Percentiles rank a stretch among this genome's conserved stretches.
phyloP scores from a whole-genome alignment of 495 filamentous ascomycete species.

The Penicillium parvum region DNA sequence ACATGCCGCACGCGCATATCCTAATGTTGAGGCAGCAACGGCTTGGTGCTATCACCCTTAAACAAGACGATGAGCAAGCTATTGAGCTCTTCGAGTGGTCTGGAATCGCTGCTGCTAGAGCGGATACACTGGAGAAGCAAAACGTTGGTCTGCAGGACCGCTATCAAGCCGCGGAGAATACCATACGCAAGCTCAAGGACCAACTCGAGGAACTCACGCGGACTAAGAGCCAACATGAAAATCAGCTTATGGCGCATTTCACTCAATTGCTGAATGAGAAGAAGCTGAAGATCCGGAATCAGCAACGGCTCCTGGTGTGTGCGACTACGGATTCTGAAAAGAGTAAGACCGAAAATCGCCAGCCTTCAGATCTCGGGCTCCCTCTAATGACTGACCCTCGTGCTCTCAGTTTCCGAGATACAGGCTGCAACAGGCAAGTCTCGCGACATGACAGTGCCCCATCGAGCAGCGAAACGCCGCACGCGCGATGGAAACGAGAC shows the following conservation, averaged over 20 bases:
- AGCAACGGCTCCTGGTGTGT: constrained; percentile 63
- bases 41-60: constrained; percentile 61
- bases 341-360: constrained; percentile 21
- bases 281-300: constrained; percentile 85
- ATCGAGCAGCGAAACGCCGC: constrained; percentile 44
- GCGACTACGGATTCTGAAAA: constrained; percentile 51
- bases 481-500: constrained; percentile 23
- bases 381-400: not conserved
- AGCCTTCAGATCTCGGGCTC: not conserved
- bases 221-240: constrained; percentile 64
- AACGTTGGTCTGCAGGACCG: constrained; percentile 44
- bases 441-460: constrained; percentile 8
- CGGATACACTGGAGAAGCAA: constrained; percentile 39
- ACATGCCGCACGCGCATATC: not conserved
- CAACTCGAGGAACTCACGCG: constrained; percentile 62
- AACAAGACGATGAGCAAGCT: constrained; percentile 57
- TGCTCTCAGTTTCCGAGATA: constrained; percentile 24
- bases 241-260: constrained; percentile 67
- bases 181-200: constrained; percentile 47
- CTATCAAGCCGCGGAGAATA: constrained; percentile 40
- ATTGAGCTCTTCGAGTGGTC: constrained; percentile 75
- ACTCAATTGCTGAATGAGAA: constrained; percentile 74
- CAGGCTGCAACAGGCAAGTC: constrained; percentile 17
- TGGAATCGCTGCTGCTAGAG: constrained; percentile 43
- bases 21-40: constrained; percentile 50